These are phyloP conservation scores for Marvania coccoides DNA, from an alignment of 139 green algal genomes.

Conservation along the genomic window DNA sequence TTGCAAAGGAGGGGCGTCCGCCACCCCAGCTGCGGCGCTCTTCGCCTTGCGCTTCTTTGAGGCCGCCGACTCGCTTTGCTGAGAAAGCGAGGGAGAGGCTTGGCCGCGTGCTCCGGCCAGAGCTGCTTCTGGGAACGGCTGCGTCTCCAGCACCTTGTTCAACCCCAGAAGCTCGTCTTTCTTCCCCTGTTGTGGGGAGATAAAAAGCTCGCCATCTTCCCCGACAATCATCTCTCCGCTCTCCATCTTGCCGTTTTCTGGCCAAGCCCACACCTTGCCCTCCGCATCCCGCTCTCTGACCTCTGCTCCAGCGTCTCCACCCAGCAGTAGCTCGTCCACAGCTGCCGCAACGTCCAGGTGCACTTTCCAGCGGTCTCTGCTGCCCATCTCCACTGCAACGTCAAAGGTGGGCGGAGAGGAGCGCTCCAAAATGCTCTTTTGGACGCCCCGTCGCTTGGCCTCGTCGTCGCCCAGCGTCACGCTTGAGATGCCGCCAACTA, in stretches of 20 bases:
- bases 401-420: slow-evolving; percentile 5
- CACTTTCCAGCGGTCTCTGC: background rate
- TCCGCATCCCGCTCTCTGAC: background rate
- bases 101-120: background rate
- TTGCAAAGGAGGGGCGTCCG: background rate
- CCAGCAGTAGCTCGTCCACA: slow-evolving; percentile 7
- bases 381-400: slow-evolving; percentile 4
- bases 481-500: slow-evolving; percentile 47
- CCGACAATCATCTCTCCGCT: background rate
- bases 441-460: slow-evolving; percentile 22
- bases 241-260: background rate
- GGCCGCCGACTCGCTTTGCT: background rate
- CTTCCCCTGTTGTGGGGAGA: background rate
- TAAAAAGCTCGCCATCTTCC: background rate
- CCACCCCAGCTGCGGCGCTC: background rate
- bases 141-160: background rate
- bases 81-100: background rate
- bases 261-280: background rate
- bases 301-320: too few relatives aligned
- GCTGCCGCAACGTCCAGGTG: slow-evolving; percentile 1
- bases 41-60: background rate
- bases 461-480: slow-evolving; percentile 69
- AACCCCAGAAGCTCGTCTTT: background rate
- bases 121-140: background rate
- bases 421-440: slow-evolving; percentile 6